Evolutionary conservation across 192 early-diverging fungal genomes (phyloP).

Genomic region (Lobulomyces angularis): DNA sequence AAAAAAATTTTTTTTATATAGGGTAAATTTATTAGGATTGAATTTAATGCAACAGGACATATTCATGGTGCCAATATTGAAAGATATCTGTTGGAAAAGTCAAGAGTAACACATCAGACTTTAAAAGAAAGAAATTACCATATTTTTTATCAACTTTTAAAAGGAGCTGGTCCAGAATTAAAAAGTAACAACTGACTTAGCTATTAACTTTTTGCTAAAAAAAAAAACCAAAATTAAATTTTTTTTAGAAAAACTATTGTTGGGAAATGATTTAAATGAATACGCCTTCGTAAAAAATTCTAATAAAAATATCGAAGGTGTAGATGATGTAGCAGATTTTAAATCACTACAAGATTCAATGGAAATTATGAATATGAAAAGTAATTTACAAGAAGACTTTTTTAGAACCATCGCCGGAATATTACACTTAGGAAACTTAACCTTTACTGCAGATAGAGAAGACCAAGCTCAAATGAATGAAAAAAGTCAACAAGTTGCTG

Average conservation of each 20-base stretch:
- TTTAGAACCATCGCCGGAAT: slow-evolving; percentile 77
- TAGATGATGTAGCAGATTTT: slow-evolving; percentile 80
- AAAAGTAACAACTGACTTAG: slow-evolving; percentile 37
- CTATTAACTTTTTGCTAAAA: background rate
- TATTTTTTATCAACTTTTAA: slow-evolving; percentile 96
- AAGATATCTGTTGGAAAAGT: slow-evolving; percentile 94
- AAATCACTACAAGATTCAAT: slow-evolving; percentile 63
- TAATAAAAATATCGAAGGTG: slow-evolving; percentile 80
- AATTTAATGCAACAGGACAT: slow-evolving; percentile 74
- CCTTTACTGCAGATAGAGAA: slow-evolving; percentile 59
- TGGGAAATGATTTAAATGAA: slow-evolving; percentile 61
- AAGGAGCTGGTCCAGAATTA: slow-evolving; percentile 57
- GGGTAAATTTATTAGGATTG: slow-evolving; percentile 98
- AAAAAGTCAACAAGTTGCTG: slow-evolving; percentile 43
- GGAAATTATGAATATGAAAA: slow-evolving; percentile 64
- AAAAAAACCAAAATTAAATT: slow-evolving; percentile 3
- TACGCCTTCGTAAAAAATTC: slow-evolving; percentile 77
- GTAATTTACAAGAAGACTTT: slow-evolving; percentile 66
- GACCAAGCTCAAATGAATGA: slow-evolving; percentile 77
- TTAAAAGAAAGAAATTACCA: slow-evolving; percentile 91
- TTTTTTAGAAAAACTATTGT: slow-evolving; percentile 47
- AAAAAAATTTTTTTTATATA: slow-evolving; percentile 7
- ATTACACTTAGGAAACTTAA: slow-evolving; percentile 89
- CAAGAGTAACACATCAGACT: slow-evolving; percentile 86
- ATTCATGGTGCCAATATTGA: slow-evolving; percentile 96